Evolutionary conservation across 805 yeast species (phyloP), one percentile per base, ranked within the genome.

Genomic region (Blastobotrys attinorum): DNA sequence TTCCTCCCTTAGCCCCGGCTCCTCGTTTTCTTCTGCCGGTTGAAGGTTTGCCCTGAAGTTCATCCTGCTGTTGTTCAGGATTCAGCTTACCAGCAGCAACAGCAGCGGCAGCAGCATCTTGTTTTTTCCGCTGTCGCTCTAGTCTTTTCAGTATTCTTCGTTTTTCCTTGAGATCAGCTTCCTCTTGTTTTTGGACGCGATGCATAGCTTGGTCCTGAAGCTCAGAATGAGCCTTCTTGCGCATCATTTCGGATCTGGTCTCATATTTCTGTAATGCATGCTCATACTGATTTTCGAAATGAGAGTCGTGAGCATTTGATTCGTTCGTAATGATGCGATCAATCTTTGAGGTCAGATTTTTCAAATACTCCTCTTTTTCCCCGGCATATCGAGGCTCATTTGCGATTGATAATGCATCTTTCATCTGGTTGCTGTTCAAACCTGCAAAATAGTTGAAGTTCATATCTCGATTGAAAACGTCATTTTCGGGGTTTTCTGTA

Each of bases 71-170:
- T 10, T 23, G 7, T 23, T 25, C 29, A 25, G 29, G 29, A 11
- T 25, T 25, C 10, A 25, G 29, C 29, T 25, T 38, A 22, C 31
- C 43, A 3, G 43, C 40, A 7, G 44, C 39, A 46, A 73, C 76
- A 73, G 78, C 74, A 42, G 75, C 74, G 3, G 78, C 73, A 0
- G 80, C 72, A 4, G 40, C 41, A n/a, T 37, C 44, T 2, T 37
- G 40, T 16, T 35, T 29, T n/a, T 43, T 39, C 11, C 45, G 37
- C 37, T 37, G 45, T 11, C 45, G 36, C 37, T 42, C 45, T 21
- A 46, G 20, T 27, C 43, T 33, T 40, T 45, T 47, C 35, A 43
- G 34, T 16, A 31, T 22, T n/a, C 42, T 27, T 23, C 46, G 35
- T 27, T 47, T 40, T 22, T 47, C 50, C 32, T 44, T 46, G 20